Conservation (phyloP, 1,139 yeast genomes). For the Eremothecium coryli region DNA sequence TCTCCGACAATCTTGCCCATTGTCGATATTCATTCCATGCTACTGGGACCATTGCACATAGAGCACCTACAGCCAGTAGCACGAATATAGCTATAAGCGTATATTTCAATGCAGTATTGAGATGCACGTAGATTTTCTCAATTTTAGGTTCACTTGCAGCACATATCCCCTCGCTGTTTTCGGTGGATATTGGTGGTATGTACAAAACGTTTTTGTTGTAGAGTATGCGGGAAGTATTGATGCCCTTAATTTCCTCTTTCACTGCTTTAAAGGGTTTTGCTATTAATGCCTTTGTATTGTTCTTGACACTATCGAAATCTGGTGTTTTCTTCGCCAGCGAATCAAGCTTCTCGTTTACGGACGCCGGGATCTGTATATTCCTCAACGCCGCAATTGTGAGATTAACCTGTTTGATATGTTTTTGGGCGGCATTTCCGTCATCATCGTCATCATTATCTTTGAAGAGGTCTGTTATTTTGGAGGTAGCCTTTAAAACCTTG, state of each 20-base stretch:
- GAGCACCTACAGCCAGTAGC: conserved; percentile 34
- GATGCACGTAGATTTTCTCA: conserved; percentile 30
- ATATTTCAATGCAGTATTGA: conserved; percentile 29
- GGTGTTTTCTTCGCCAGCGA: conserved; percentile 44
- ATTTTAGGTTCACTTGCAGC: conserved; percentile 22
- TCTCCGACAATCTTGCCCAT: conserved; percentile 40
- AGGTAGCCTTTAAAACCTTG: conserved; percentile 37
- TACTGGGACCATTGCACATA: conserved; percentile 35
- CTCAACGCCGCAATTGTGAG: conserved; percentile 49
- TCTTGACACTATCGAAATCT: conserved; percentile 46
- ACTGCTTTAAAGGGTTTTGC: conserved; percentile 46
- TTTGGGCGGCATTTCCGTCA: conserved; percentile 29
- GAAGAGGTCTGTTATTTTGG: conserved; percentile 45
- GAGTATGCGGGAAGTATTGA: conserved; percentile 21
- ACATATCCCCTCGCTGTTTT: conserved; percentile 16
- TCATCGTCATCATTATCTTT: conserved; percentile 37
- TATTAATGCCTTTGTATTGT: conserved; percentile 40
- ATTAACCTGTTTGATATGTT: conserved; percentile 39
- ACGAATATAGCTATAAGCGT: conserved; percentile 35
- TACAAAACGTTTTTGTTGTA: conserved; percentile 17
- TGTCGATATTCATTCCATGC: conserved; percentile 37
- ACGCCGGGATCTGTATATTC: conserved; percentile 53
- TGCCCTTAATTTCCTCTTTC: conserved; percentile 33
- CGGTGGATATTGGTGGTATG: conserved; percentile 21
- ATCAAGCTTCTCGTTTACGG: conserved; percentile 47